These are phyloP conservation scores for Melastoma malabathricum DNA, from an alignment of 345 rosid genomes.

Conservation along the genomic window DNA sequence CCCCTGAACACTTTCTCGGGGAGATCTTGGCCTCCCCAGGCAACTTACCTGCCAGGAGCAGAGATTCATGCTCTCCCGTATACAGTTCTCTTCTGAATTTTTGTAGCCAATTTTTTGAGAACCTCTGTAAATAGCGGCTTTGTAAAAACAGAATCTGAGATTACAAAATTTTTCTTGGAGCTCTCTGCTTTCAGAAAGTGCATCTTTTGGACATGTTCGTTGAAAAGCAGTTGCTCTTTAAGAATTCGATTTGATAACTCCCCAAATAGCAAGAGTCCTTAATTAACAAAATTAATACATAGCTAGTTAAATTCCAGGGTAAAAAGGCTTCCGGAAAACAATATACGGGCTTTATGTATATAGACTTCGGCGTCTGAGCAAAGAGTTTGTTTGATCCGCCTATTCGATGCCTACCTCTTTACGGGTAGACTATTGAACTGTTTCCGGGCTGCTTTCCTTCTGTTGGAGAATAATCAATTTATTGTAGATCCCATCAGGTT, in stretches of 20 bases:
- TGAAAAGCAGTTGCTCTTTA: too few species aligned
- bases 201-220: too few species aligned
- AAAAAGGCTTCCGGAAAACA: too few species aligned
- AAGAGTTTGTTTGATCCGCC: not conserved
- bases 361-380: too few species aligned
- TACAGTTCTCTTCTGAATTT: conserved; percentile 35
- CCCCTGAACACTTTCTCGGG: not conserved
- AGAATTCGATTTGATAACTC: too few species aligned
- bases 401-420: not conserved
- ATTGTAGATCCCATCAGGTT: conserved; percentile 37
- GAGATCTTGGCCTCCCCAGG: conserved; percentile 20
- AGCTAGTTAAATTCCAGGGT: too few species aligned
- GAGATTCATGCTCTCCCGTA: conserved; percentile 53
- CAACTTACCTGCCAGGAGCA: conserved; percentile 22
- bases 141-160: conserved; percentile 2
- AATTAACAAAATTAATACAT: too few species aligned
- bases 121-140: conserved; percentile 1
- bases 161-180: too few species aligned
- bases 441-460: conserved; percentile 14
- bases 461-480: conserved; percentile 42
- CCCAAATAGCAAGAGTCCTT: too few species aligned
- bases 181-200: too few species aligned
- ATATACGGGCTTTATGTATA: too few species aligned
- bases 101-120: not conserved
- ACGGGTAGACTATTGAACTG: not conserved